A percentile compares a stretch with the other conserved stretches of the same genome.
Evolutionary conservation across 345 rosid genomes (phyloP).

Genomic region (Microcos paniculata): DNA sequence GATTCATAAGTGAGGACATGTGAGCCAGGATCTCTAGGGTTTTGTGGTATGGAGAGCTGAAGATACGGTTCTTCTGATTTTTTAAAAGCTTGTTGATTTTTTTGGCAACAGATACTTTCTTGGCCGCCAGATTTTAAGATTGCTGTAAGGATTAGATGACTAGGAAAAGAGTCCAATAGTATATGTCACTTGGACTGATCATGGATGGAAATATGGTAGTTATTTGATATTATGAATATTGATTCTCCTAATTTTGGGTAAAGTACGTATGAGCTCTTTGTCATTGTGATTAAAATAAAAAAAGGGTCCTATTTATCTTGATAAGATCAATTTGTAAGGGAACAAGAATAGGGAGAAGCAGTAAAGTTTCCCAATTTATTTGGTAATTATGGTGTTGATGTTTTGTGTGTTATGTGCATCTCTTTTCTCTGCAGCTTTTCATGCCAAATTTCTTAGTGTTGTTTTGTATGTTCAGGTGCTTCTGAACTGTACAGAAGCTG

Average conservation of each 20-base stretch:
- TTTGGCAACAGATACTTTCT: too few species aligned
- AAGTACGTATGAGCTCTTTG: too few species aligned
- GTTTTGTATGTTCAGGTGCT: constrained; percentile 9
- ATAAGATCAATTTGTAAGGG: too few species aligned
- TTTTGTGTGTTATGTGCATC: neutral
- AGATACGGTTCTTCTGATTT: neutral
- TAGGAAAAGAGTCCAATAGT: neutral
- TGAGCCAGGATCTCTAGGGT: neutral
- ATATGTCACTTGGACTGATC: neutral
- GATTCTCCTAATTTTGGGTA: neutral
- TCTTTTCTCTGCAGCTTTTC: neutral
- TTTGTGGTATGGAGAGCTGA: neutral
- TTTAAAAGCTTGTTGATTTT: neutral
- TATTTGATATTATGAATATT: neutral
- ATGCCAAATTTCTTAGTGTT: constrained; percentile 1
- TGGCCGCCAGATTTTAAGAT: neutral
- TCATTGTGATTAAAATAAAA: too few species aligned
- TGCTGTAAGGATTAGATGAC: neutral
- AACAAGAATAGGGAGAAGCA: too few species aligned
- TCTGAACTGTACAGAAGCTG: constrained; percentile 19
- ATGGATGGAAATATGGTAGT: neutral
- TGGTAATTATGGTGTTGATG: neutral
- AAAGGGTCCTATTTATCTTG: too few species aligned
- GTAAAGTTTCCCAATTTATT: too few species aligned
- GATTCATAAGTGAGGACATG: neutral